Evolutionary conservation across 441 rosid genomes (phyloP), one percentile per base, ranked within the genome.

Genomic region (Adansonia gregorii): DNA sequence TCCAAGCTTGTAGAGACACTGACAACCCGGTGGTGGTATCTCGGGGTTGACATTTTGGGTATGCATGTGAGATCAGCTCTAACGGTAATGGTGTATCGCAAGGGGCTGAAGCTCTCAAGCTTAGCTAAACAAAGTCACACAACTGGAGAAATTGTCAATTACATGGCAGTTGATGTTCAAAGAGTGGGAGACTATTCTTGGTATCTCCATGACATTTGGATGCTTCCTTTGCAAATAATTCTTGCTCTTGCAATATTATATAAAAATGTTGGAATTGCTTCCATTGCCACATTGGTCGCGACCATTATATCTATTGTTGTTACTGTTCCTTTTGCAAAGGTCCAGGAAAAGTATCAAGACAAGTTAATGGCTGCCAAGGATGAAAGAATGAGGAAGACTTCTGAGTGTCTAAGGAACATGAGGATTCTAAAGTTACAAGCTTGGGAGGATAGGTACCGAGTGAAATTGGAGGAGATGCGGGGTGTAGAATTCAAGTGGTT

Each of bases 161-260:
- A 96, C 87, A 94, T 96, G 99, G 99, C 99, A 63, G 95, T 96
- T 69, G 99, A 96, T 85, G 98, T 96, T 69, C 99, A 96, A 84
- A 91, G 99, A 75, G 83, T 96, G 9, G 99, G 99, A 80, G 99
- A 96, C 63, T 96, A 89, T 88, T 88, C 98, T 0, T 96, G 99
- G 99, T 93, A 96, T 84, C 96, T 96, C 70, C 98, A 96, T 84
- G 99, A 94, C 83, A 86, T 96, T 83, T 96, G 99, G 99, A 94
- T 96, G 99, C 98, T 96, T 81, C 99, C 99, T 19, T 73, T 94
- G 89, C 99, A 96, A 82, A 96, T 96, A 58, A 78, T 93, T 80
- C 98, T 96, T 71, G 99, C 99, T 43, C 98, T 96, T 72, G 98
- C 94, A 49, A 96, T 96, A 72, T 78, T 96, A 80, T 96, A 91